A percentile compares a stretch with the other conserved stretches of the same genome.
These are phyloP conservation scores for Russula dissimulans DNA, from an alignment of 768 basidiomycete species.

Conservation along the genomic window DNA sequence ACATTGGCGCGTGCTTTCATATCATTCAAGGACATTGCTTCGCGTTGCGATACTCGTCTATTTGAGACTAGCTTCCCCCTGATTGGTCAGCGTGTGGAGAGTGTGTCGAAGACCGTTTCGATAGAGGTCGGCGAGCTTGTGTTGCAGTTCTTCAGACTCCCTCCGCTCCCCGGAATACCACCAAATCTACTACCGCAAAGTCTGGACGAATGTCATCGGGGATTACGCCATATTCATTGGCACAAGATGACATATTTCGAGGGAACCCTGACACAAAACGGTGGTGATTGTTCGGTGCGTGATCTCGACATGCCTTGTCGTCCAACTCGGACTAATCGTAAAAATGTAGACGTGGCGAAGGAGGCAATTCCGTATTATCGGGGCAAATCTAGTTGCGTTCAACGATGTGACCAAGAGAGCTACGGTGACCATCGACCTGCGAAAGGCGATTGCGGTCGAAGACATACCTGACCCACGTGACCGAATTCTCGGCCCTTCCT, in stretches of 20 bases:
- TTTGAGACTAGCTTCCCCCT: conserved; percentile 78
- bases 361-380: conserved; percentile 75
- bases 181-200: conserved; percentile 79
- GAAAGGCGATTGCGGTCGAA: conserved; percentile 68
- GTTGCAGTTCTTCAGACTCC: conserved; percentile 84
- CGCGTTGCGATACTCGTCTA: conserved; percentile 73
- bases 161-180: conserved; percentile 75
- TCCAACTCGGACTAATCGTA: conserved; percentile 2
- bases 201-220: conserved; percentile 85
- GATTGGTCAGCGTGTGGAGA: conserved; percentile 62
- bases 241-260: conserved; percentile 92
- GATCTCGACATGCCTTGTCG: not conserved
- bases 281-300: conserved; percentile 87
- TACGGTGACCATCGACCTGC: conserved; percentile 83
- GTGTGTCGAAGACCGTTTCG: conserved; percentile 48
- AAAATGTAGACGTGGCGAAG: conserved; percentile 63
- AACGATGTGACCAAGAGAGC: conserved; percentile 90
- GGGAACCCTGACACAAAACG: conserved; percentile 84
- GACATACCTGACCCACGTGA: conserved; percentile 61
- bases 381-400: conserved; percentile 79
- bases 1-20: conserved; percentile 83
- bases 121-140: conserved; percentile 80
- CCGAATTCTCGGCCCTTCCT: conserved; percentile 37
- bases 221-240: conserved; percentile 85
- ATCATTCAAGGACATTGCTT: conserved; percentile 78